Conservation (phyloP, 2,329 filamentous ascomycete genomes). For the Magnaporthiopsis incrustans region DNA sequence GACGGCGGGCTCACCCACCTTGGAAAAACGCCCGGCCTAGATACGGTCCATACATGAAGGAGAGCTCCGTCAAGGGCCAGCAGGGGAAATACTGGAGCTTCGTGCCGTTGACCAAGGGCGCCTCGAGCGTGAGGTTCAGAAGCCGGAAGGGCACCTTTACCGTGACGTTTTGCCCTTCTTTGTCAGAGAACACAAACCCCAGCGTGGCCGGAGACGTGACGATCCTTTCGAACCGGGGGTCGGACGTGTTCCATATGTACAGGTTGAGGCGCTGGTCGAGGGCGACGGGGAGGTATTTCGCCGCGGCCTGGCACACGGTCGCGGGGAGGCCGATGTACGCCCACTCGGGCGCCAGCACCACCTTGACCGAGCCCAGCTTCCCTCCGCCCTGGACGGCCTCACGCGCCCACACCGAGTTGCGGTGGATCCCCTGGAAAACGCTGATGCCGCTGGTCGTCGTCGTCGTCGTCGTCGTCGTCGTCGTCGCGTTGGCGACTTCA, state of each 20-base stretch:
- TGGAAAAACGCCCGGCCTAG: slow-evolving; percentile 17
- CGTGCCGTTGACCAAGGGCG: slow-evolving; percentile 20
- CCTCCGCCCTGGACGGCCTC: no score
- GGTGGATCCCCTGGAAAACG: no score
- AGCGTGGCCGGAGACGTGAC: slow-evolving; percentile 33
- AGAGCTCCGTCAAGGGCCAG: slow-evolving; percentile 8
- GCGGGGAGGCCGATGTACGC: slow-evolving; percentile 32
- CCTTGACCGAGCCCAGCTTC: background rate
- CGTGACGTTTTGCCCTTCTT: slow-evolving; percentile 23
- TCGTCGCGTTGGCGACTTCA: no score
- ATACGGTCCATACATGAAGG: no score
- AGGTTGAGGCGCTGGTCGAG: slow-evolving; percentile 26
- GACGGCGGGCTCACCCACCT: no score
- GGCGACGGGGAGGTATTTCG: slow-evolving; percentile 27
- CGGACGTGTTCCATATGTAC: slow-evolving; percentile 31
- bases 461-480: no score
- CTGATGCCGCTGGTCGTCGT: background rate
- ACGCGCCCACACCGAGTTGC: no score
- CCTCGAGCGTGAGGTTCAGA: slow-evolving; percentile 31
- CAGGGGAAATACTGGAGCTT: slow-evolving; percentile 15
- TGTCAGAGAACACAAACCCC: slow-evolving; percentile 27
- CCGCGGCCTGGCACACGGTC: slow-evolving; percentile 29
- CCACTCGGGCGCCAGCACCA: slow-evolving; percentile 16
- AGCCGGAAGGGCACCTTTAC: slow-evolving; percentile 32
- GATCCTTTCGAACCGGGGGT: slow-evolving; percentile 26